These are phyloP conservation scores for Fraxinus quadrangulata DNA, from an alignment of 257 asterid species.

Conservation along the genomic window DNA sequence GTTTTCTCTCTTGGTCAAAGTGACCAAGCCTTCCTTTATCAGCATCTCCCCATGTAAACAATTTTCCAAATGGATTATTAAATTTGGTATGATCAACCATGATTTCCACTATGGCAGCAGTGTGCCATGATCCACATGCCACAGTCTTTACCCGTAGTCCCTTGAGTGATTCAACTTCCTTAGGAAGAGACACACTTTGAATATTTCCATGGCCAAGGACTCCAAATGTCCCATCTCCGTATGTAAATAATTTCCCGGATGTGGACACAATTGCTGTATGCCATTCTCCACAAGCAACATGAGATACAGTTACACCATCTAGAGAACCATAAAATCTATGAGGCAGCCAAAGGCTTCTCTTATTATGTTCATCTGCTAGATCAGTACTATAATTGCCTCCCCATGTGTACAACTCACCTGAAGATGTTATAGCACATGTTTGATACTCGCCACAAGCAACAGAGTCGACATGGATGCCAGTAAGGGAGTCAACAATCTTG, in stretches of 20 bases:
- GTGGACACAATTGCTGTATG: constrained; percentile 48
- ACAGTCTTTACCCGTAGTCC: constrained; percentile 41
- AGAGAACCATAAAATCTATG: constrained; percentile 35
- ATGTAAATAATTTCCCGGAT: constrained; percentile 43
- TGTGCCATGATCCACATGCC: constrained; percentile 64
- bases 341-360: constrained; percentile 48
- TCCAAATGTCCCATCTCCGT: constrained; percentile 57
- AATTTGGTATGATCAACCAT: constrained; percentile 28
- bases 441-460: constrained; percentile 47
- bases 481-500: constrained; percentile 40
- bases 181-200: constrained; percentile 38
- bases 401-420: constrained; percentile 51
- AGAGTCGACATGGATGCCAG: constrained; percentile 30
- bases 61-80: constrained; percentile 38
- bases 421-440: constrained; percentile 42
- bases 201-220: constrained; percentile 56
- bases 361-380: constrained; percentile 23
- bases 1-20: constrained; percentile 39
- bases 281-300: constrained; percentile 58
- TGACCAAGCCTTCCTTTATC: constrained; percentile 57
- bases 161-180: constrained; percentile 46
- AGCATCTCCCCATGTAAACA: constrained; percentile 60
- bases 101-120: constrained; percentile 52
- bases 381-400: constrained; percentile 36
- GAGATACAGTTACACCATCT: constrained; percentile 37